Evolutionary conservation across 768 basidiomycete species (phyloP).

Genomic region (Roridomyces roridus): DNA sequence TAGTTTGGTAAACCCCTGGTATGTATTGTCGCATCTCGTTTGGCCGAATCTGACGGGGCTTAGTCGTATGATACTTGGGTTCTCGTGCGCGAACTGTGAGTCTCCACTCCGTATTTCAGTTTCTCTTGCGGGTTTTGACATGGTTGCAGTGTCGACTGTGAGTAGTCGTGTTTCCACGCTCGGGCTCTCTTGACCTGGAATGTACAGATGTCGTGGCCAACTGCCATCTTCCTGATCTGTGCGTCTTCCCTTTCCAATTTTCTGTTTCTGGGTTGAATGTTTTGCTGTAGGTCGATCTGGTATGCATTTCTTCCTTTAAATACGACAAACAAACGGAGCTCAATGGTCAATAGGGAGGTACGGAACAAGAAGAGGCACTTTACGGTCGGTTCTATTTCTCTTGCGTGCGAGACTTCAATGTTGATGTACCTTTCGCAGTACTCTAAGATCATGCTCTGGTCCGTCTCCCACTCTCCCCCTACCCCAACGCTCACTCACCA

Average conservation of each 20-base stretch:
- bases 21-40: no score
- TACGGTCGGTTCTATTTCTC: slow-evolving; percentile 57
- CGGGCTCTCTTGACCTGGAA: no score
- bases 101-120: slow-evolving; percentile 23
- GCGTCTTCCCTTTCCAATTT: slow-evolving; percentile 34
- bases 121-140: not conserved
- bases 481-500: not conserved
- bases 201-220: slow-evolving; percentile 73
- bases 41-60: not conserved
- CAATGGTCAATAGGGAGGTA: slow-evolving; percentile 76
- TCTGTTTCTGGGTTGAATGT: not conserved
- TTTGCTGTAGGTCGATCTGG: slow-evolving; percentile 73
- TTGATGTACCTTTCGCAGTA: slow-evolving; percentile 50
- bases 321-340: slow-evolving; percentile 13
- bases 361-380: slow-evolving; percentile 85
- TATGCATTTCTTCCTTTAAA: slow-evolving; percentile 29
- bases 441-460: slow-evolving; percentile 96
- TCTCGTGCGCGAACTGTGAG: slow-evolving; percentile 38
- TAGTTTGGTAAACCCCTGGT: slow-evolving; percentile 83
- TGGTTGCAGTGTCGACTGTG: slow-evolving; percentile 70
- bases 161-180: slow-evolving; percentile 24
- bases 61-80: slow-evolving; percentile 66
- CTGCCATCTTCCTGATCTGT: slow-evolving; percentile 81
- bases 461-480: not conserved
- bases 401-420: not conserved